Conservation (phyloP, 2,329 filamentous ascomycete species). For the Xylaria sp. region DNA sequence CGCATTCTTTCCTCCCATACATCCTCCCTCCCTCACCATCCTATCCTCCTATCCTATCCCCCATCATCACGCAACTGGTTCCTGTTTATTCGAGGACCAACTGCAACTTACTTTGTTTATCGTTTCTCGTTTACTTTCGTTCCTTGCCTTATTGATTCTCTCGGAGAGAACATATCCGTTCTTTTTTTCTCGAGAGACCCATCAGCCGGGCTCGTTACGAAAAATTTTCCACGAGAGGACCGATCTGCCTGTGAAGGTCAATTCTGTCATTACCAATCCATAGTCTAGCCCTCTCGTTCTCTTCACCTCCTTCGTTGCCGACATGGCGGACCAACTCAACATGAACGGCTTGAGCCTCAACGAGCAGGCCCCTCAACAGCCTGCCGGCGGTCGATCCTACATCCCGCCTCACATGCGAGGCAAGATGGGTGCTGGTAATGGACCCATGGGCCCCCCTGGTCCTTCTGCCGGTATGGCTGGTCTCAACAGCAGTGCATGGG, state of each 20-base stretch:
- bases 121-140: slow-evolving; percentile 21
- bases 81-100: slow-evolving; percentile 18
- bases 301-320: slow-evolving; percentile 33
- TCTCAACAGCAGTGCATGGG: slow-evolving; percentile 61
- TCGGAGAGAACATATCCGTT: slow-evolving; percentile 28
- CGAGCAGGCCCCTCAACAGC: slow-evolving; percentile 35
- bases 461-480: slow-evolving; percentile 39
- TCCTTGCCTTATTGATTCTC: slow-evolving; percentile 23
- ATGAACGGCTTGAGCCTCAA: slow-evolving; percentile 69
- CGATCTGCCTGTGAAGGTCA: slow-evolving; percentile 12
- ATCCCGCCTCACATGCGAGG: slow-evolving; percentile 79
- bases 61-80: slow-evolving; percentile 16
- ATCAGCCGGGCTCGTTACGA: slow-evolving; percentile 29
- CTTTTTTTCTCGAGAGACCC: slow-evolving; percentile 29
- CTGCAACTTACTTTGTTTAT: slow-evolving; percentile 17
- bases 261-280: slow-evolving; percentile 5
- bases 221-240: slow-evolving; percentile 21
- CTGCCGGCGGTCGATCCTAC: slow-evolving; percentile 55
- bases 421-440: slow-evolving; percentile 39
- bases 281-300: slow-evolving; percentile 11
- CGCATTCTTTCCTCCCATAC: slow-evolving; percentile 12
- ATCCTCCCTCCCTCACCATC: slow-evolving; percentile 11
- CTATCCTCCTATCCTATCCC: slow-evolving; percentile 11
- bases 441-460: slow-evolving; percentile 30
- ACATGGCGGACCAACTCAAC: slow-evolving; percentile 79